Conservation (phyloP, 257 asterid species). For the Anisodus acutangulus region DNA sequence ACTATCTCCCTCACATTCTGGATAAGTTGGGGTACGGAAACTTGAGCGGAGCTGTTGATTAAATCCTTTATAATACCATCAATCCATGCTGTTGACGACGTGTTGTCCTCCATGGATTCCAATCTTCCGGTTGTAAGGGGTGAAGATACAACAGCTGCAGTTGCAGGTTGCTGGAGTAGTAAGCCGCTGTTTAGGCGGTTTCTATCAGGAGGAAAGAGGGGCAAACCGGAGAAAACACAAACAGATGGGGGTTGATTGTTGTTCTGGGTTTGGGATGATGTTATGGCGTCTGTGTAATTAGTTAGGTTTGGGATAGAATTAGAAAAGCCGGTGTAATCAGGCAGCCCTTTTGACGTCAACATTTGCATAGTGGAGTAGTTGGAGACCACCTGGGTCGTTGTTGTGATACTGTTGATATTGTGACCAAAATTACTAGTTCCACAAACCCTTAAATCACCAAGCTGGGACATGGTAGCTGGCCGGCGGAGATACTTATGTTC, state of each 20-base stretch:
- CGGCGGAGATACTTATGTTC: slow-evolving; percentile 61
- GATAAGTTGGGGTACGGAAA: slow-evolving; percentile 83
- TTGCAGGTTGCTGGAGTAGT: slow-evolving; percentile 32
- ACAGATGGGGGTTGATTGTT: slow-evolving; percentile 49
- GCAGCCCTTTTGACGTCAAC: slow-evolving; percentile 52
- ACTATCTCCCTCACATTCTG: slow-evolving; percentile 89
- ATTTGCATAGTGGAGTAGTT: slow-evolving; percentile 75
- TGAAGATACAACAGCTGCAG: slow-evolving; percentile 18
- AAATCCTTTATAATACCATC: slow-evolving; percentile 91
- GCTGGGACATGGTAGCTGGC: slow-evolving; percentile 30
- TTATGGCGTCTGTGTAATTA: slow-evolving; percentile 40
- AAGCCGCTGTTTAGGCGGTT: slow-evolving; percentile 34
- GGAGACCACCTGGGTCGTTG: slow-evolving; percentile 45
- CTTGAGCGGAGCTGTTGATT: slow-evolving; percentile 66
- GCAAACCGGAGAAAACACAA: slow-evolving; percentile 91
- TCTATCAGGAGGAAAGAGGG: slow-evolving; percentile 80
- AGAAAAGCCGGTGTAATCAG: slow-evolving; percentile 43
- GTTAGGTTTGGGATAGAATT: slow-evolving; percentile 37
- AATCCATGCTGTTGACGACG: slow-evolving; percentile 70
- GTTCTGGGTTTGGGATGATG: slow-evolving; percentile 31
- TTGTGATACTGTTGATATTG: slow-evolving; percentile 9
- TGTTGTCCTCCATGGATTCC: slow-evolving; percentile 56
- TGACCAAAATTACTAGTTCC: background rate
- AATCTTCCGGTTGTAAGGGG: slow-evolving; percentile 3
- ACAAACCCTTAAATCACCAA: slow-evolving; percentile 31